These are phyloP conservation scores for Penicillium manginii DNA, from an alignment of 495 filamentous ascomycete genomes.

Conservation along the genomic window DNA sequence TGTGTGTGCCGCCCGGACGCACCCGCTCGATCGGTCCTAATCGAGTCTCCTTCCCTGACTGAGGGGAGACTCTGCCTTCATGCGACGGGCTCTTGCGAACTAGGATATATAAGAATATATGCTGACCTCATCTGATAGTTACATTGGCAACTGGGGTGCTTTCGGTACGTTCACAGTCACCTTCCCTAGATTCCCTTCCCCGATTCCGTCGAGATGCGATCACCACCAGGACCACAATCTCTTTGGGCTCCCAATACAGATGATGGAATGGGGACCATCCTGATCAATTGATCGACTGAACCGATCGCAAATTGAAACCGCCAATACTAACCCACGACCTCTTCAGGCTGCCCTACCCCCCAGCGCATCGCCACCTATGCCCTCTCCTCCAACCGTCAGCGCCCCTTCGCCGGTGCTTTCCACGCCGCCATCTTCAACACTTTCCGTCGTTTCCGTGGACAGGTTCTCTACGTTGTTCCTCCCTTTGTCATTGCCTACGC, in stretches of 20 bases:
- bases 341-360: constrained; percentile 50
- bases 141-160: constrained; percentile 81
- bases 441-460: constrained; percentile 60
- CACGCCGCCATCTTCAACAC: constrained; percentile 68
- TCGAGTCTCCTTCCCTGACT: not conserved
- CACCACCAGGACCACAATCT: not conserved
- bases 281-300: not conserved
- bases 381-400: constrained; percentile 66
- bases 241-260: not conserved
- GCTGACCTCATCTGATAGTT: constrained; percentile 57
- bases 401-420: constrained; percentile 62
- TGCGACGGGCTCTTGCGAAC: not conserved
- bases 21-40: constrained; percentile 20
- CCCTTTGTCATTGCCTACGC: constrained; percentile 76
- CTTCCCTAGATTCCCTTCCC: constrained; percentile 15
- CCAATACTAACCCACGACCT: constrained; percentile 6
- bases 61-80: not conserved
- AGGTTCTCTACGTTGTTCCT: constrained; percentile 83
- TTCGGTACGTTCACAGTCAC: constrained; percentile 66
- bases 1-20: constrained; percentile 26
- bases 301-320: not conserved
- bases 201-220: constrained; percentile 16
- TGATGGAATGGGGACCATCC: not conserved
- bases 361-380: constrained; percentile 69
- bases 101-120: constrained; percentile 1